These are phyloP conservation scores for Lipomyces kockii DNA, from an alignment of 805 yeast genomes.

Conservation along the genomic window DNA sequence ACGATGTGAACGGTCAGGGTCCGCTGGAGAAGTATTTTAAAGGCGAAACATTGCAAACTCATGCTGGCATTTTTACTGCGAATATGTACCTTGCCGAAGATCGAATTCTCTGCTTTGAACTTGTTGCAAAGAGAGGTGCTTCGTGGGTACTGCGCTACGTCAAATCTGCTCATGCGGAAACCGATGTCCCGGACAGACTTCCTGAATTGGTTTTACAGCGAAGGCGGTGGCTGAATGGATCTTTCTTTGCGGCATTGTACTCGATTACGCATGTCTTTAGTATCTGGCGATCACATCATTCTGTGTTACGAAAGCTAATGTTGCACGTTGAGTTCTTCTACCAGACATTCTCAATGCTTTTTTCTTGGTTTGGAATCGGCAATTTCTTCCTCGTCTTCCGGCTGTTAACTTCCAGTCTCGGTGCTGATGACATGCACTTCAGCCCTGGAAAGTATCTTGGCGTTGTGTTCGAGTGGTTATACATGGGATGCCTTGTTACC, in stretches of 20 bases:
- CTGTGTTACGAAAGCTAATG: conserved; percentile 63
- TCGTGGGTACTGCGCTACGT: conserved; percentile 85
- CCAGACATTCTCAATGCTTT: conserved; percentile 71
- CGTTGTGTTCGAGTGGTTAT: conserved; percentile 82
- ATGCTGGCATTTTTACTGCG: conserved; percentile 84
- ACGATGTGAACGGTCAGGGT: conserved; percentile 70
- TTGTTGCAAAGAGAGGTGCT: conserved; percentile 79
- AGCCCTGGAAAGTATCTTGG: conserved; percentile 77
- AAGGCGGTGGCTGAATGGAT: conserved; percentile 96
- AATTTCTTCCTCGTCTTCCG: conserved; percentile 89
- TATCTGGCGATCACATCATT: conserved; percentile 80
- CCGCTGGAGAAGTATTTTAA: conserved; percentile 90
- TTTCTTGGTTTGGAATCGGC: conserved; percentile 92
- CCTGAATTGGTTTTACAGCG: conserved; percentile 89
- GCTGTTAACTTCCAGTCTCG: conserved; percentile 80
- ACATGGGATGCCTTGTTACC: conserved; percentile 75
- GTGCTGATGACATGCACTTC: conserved; percentile 50
- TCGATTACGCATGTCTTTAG: conserved; percentile 76
- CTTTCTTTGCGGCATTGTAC: conserved; percentile 92
- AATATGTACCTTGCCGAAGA: conserved; percentile 98
- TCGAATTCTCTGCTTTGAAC: conserved; percentile 90
- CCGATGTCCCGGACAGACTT: conserved; percentile 88
- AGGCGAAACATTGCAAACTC: conserved; percentile 79
- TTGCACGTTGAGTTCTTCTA: conserved; percentile 80
- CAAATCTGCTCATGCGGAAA: conserved; percentile 85